Conservation (phyloP, 805 yeast genomes). For the Kuraishia hungarica region DNA sequence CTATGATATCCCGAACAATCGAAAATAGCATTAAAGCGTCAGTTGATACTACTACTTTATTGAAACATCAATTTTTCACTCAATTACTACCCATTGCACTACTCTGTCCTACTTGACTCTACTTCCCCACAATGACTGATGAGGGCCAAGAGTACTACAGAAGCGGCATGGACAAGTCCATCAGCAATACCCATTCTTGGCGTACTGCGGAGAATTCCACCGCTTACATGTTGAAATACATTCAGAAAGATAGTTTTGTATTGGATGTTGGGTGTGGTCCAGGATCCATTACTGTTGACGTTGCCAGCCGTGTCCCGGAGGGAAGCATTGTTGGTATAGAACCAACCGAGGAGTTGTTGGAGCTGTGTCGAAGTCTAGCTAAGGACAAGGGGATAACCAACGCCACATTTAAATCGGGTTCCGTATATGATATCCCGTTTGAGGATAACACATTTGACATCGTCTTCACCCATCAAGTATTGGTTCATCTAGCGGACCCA, state of each 20-base stretch:
- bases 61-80: too few species aligned
- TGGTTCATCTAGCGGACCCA: constrained; percentile 27
- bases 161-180: not conserved
- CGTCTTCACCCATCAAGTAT: constrained; percentile 30
- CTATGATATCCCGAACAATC: too few species aligned
- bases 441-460: constrained; percentile 28
- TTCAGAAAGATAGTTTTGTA: constrained; percentile 18
- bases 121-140: not conserved
- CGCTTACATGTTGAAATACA: constrained; percentile 17
- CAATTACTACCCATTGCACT: too few species aligned
- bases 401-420: constrained; percentile 18
- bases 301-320: constrained; percentile 19
- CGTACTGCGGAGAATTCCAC: constrained; percentile 18
- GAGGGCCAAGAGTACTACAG: not conserved
- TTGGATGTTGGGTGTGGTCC: constrained; percentile 37
- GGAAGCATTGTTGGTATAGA: constrained; percentile 26
- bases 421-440: constrained; percentile 23
- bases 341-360: constrained; percentile 21
- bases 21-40: too few species aligned
- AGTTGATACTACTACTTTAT: too few species aligned
- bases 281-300: constrained; percentile 28
- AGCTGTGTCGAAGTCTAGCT: constrained; percentile 13
- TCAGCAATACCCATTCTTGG: not conserved
- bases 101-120: too few species aligned
- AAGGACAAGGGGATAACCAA: constrained; percentile 1